Conservation (phyloP, 1,284 basidiomycete genomes). For the Rhodotorula sp. region DNA sequence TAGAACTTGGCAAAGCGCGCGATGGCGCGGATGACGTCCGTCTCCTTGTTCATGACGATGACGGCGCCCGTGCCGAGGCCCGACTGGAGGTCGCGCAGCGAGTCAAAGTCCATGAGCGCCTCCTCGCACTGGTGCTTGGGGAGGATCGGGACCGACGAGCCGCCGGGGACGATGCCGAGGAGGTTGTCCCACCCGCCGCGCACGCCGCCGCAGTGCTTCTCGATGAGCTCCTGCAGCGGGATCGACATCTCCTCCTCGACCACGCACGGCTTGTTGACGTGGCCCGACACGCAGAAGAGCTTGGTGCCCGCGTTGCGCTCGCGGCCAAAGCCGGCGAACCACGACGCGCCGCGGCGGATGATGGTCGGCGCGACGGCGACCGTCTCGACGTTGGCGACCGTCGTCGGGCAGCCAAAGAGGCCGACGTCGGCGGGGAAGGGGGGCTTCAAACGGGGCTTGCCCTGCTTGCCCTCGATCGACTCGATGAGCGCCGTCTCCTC, state of each 20-base stretch:
- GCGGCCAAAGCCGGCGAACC: conserved; percentile 92
- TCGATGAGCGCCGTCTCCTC: conserved; percentile 99
- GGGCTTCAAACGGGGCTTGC: conserved; percentile 97
- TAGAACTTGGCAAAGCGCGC: conserved; percentile 94
- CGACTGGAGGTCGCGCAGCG: conserved; percentile 89
- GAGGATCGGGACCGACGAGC: conserved; percentile 91
- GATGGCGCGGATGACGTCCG: conserved; percentile 89
- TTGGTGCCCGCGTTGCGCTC: conserved; percentile 95
- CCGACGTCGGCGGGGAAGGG: conserved; percentile 99
- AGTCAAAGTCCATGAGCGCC: conserved; percentile 99
- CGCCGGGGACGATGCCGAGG: conserved; percentile 91
- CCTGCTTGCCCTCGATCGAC: conserved; percentile 94
- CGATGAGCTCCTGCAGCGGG: conserved; percentile 86
- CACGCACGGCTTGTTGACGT: conserved; percentile 97
- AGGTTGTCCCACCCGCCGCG: conserved; percentile 95
- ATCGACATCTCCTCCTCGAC: conserved; percentile 99
- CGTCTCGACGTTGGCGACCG: conserved; percentile 98
- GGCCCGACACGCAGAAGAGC: conserved; percentile 91
- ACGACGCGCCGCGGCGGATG: conserved; percentile 82
- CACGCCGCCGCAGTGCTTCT: conserved; percentile 96
- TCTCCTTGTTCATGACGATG: conserved; percentile 98
- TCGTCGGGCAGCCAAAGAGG: conserved; percentile 93
- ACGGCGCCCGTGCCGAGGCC: conserved; percentile 97
- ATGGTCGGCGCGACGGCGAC: conserved; percentile 97
- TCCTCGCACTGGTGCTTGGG: conserved; percentile 77